Conservation (phyloP, 1,284 basidiomycete genomes). For the Takashimella koratensis region DNA sequence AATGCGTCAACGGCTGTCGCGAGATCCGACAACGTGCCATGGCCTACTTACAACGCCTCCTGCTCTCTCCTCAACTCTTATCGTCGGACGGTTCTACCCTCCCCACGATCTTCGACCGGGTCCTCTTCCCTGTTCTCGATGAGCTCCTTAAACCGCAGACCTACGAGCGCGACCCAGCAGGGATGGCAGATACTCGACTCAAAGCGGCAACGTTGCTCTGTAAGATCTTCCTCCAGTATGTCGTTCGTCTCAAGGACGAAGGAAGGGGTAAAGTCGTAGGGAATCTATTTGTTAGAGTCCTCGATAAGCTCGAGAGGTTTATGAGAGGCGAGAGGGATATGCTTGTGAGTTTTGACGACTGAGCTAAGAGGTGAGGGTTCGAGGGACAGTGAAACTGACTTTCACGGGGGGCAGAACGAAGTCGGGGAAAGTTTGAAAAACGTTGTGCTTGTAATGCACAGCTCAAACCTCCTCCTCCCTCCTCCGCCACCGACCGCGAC, state of each 20-base stretch:
- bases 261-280: slow-evolving; percentile 58
- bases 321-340: slow-evolving; percentile 85
- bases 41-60: slow-evolving; percentile 76
- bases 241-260: slow-evolving; percentile 66
- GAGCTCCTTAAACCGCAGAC: slow-evolving; percentile 84
- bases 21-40: slow-evolving; percentile 83
- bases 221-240: slow-evolving; percentile 93
- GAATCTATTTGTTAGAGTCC: slow-evolving; percentile 82
- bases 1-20: slow-evolving; percentile 78
- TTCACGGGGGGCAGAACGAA: slow-evolving; percentile 63
- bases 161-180: slow-evolving; percentile 71
- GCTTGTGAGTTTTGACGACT: slow-evolving; percentile 58
- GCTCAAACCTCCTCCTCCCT: slow-evolving; percentile 73
- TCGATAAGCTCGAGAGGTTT: slow-evolving; percentile 83
- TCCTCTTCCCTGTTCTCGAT: slow-evolving; percentile 89
- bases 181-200: slow-evolving; percentile 84
- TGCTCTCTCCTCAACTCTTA: slow-evolving; percentile 73
- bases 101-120: slow-evolving; percentile 79
- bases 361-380: background rate
- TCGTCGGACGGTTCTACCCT: slow-evolving; percentile 59
- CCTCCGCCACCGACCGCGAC: slow-evolving; percentile 49
- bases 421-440: slow-evolving; percentile 97
- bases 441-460: slow-evolving; percentile 92
- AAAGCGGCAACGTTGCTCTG: slow-evolving; percentile 83
- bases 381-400: slow-evolving; percentile 9